Base-by-base conservation (phyloP, 768 basidiomycete species). In the Hygrocybe punicea region DNA sequence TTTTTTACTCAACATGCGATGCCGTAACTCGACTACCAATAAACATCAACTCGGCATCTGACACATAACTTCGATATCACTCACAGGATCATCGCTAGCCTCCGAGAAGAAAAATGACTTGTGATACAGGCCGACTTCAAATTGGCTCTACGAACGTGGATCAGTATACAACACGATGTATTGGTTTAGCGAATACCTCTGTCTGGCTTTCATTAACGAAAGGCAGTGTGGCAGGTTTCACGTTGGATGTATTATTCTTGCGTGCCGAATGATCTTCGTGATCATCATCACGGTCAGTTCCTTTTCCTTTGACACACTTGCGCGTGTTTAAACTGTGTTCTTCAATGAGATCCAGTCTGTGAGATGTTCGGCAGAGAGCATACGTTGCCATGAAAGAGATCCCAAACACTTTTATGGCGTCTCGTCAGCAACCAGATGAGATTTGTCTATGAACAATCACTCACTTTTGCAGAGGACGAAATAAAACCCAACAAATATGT, bases 381-480 rank as follows among this genome's bases (percentile, higher is more conserved):
- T 33, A 57, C 56, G 57, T 53, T 21, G 57, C 37, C 52, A 58
- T 53, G 53, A 74, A 73, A 3, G 73, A 78, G 21, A 76, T 73
- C 6, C 73, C 73, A 56, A 77, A 78, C n/a, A 77, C 76, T 77
- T 56, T 3, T 6, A 25, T 16, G 14, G 11, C n/a, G 25, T 29
- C 48, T 56, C 33, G 56, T 34, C 23, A 21, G 24, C 34, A 19
- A 25, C n/a, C 14, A 6, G n/a, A n/a, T 44, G n/a, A 52, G 45
- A 53, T 24, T 29, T 17, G 21, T 51, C n/a, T 33, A n/a, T 42
- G n/a, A 9, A 58, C 35, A 46, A 6, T 2, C 24, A 67, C 82
- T 61, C 65, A 84, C 84, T 60, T 69, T 85, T 86, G 62, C 78
- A 80, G 55, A 86, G 67, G 33, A 81, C 76, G 59, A 86, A 84